Evolutionary conservation across 305 asterid genomes (phyloP).

Genomic region (Euphrasia arctica): DNA sequence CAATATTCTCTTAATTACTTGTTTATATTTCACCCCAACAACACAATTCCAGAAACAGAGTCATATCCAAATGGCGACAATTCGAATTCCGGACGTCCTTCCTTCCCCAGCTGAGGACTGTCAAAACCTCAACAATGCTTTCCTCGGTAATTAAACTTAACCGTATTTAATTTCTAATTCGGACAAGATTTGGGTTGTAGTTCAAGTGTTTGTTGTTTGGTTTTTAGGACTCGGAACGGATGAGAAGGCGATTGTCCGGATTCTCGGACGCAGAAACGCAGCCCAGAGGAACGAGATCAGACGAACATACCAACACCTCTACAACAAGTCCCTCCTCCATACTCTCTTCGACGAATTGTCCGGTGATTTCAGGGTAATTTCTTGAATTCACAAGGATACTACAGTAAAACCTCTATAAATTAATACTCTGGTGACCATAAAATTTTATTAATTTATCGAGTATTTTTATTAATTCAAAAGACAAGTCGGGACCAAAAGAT

Average conservation of each 20-base stretch:
- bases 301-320: slow-evolving; percentile 53
- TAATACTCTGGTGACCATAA: too few relatives aligned
- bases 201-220: slow-evolving; percentile 19
- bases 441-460: too few relatives aligned
- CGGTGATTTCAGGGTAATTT: slow-evolving; percentile 69
- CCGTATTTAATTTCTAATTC: background rate
- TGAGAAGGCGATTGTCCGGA: slow-evolving; percentile 54
- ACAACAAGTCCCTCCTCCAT: slow-evolving; percentile 54
- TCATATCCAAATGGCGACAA: slow-evolving; percentile 39
- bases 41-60: too few relatives aligned
- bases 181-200: background rate
- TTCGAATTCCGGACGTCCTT: slow-evolving; percentile 46
- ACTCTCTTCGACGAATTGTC: slow-evolving; percentile 51
- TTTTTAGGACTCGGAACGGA: slow-evolving; percentile 66
- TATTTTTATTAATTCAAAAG: too few relatives aligned
- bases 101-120: slow-evolving; percentile 67
- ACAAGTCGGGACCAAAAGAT: too few relatives aligned
- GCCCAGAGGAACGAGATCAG: slow-evolving; percentile 60
- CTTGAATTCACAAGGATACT: background rate
- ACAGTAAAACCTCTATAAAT: too few relatives aligned
- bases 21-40: too few relatives aligned
- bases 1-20: too few relatives aligned
- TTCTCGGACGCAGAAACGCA: slow-evolving; percentile 68
- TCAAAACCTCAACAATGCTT: slow-evolving; percentile 45
- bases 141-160: slow-evolving; percentile 39